Percentiles rank a stretch among this genome's conserved stretches.
Evolutionary conservation across 2,329 filamentous ascomycete genomes (phyloP).

Genomic region (Talaromyces islandicus): DNA sequence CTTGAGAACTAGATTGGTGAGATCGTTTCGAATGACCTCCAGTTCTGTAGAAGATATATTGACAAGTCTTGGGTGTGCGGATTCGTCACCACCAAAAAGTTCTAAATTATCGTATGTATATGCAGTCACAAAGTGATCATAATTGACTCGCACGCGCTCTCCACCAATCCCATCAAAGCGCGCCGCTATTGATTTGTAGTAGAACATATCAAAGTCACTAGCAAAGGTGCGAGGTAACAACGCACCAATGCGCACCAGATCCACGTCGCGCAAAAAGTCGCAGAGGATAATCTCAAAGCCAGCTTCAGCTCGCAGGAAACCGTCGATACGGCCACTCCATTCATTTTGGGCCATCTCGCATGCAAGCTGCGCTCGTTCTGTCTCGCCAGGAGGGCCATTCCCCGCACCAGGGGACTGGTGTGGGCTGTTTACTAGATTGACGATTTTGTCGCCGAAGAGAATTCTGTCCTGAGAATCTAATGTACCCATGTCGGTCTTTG

Average conservation of each 20-base stretch:
- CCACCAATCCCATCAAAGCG: conserved; percentile 30
- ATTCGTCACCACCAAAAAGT: conserved; percentile 25
- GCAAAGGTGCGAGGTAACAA: conserved; percentile 4
- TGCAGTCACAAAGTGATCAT: conserved; percentile 44
- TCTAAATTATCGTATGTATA: conserved; percentile 38
- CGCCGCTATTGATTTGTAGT: conserved; percentile 21
- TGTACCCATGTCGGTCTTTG: conserved; percentile 59
- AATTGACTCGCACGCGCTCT: conserved; percentile 41
- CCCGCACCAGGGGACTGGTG: conserved; percentile 7
- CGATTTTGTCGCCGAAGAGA: conserved; percentile 35
- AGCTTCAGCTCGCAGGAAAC: background rate
- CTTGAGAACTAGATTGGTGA: conserved; percentile 38
- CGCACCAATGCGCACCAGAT: conserved; percentile 26
- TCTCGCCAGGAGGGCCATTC: conserved; percentile 32
- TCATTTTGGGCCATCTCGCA: conserved; percentile 49
- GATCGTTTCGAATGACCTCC: conserved; percentile 34
- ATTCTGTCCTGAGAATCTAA: conserved; percentile 62
- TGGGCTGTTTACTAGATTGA: background rate
- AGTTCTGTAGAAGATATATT: conserved; percentile 26
- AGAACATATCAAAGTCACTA: conserved; percentile 8
- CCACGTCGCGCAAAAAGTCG: conserved; percentile 43
- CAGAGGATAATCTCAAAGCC: conserved; percentile 8
- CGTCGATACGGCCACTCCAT: conserved; percentile 35
- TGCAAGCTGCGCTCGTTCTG: conserved; percentile 47
- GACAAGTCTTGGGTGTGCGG: conserved; percentile 22